Evolutionary conservation across 768 basidiomycete genomes (phyloP), one percentile per base, ranked within the genome.

Genomic region (Pholiota molesta): DNA sequence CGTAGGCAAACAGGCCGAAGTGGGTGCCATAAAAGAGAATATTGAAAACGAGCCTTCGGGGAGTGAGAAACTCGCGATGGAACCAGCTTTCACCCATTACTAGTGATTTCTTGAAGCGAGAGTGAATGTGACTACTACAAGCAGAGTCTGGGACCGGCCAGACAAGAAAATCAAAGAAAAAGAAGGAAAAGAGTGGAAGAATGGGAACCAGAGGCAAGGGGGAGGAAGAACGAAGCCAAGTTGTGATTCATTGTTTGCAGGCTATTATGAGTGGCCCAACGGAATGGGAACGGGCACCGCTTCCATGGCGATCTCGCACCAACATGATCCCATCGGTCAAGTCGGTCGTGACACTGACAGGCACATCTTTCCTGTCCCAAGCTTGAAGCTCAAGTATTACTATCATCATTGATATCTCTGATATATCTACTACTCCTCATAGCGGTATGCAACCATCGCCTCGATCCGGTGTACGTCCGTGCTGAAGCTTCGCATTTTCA

Each of bases 401-500:
- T 26, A 26, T 31, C 57, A 49, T 37, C 45, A 66, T 44, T 29
- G 55, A 64, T 17, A 62, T 49, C 40, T 52, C 26, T 51, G 42
- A 28, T 59, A 45, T 58, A 60, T 55, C 57, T 49, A 61, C 71
- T 80, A 92, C 66, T 91, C 91, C 62, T 94, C 95, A 65, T 95
- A 95, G 39, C 95, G 86, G 79, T 98, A 99, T 5, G 96, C 95
- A 52, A 99, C 97, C 92, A 98, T 94, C 5, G 96, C 95, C 73
- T 98, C 93, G 71, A 99, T 93, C 60, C 94, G 87, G 73, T 99
- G 97, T n/a, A 96, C 87, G 74, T 98, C 96, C 4, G 97, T 99
- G 75, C 93, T 96, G 77, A 99, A 99, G 72, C 87, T 95, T 68
- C 97, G 81, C 78, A 99, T 84, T 76, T 97, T 95, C 75, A 99